A percentile compares a stretch with the other conserved stretches of the same genome.
Conservation (phyloP, 192 early-diverging fungal genomes). For the Linnemannia schmuckeri region DNA sequence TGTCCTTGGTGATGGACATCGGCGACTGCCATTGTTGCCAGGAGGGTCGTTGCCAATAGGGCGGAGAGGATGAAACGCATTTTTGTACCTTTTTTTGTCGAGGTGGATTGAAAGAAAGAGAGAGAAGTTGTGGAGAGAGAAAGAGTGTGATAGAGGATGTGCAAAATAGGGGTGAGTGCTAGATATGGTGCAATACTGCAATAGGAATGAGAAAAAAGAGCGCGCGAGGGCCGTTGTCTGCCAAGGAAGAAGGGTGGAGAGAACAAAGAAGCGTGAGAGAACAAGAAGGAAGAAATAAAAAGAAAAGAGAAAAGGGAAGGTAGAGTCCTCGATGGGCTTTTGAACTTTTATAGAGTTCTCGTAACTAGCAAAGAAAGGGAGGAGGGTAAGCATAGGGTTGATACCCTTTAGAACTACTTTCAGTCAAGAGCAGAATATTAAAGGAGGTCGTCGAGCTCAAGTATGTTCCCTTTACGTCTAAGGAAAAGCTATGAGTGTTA, state of each 20-base stretch:
- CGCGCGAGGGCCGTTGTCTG: background rate
- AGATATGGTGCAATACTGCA: background rate
- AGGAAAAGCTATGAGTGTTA: background rate
- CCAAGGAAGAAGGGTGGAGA: background rate
- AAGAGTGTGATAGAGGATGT: background rate
- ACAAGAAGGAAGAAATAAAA: background rate
- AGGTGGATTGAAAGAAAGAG: background rate
- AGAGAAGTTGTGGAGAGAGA: background rate
- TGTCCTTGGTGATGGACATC: constrained; percentile 21
- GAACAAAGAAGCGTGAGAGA: background rate
- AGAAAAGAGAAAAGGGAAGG: background rate
- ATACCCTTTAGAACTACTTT: background rate
- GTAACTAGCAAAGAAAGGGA: background rate
- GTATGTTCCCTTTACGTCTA: background rate
- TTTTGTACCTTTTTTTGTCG: background rate
- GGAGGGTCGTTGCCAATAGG: constrained; percentile 29
- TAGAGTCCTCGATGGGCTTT: background rate
- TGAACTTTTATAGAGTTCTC: background rate
- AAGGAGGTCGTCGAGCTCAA: background rate
- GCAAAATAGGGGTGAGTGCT: background rate
- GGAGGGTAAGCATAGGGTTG: no score
- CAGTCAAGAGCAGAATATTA: constrained; percentile 49
- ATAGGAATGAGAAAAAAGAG: background rate
- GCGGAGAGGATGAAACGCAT: constrained; percentile 46
- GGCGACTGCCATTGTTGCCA: constrained; percentile 18